phyloP scores from a whole-genome alignment of 2,329 filamentous ascomycete species.

The Cladosporium sphaerospermum region DNA sequence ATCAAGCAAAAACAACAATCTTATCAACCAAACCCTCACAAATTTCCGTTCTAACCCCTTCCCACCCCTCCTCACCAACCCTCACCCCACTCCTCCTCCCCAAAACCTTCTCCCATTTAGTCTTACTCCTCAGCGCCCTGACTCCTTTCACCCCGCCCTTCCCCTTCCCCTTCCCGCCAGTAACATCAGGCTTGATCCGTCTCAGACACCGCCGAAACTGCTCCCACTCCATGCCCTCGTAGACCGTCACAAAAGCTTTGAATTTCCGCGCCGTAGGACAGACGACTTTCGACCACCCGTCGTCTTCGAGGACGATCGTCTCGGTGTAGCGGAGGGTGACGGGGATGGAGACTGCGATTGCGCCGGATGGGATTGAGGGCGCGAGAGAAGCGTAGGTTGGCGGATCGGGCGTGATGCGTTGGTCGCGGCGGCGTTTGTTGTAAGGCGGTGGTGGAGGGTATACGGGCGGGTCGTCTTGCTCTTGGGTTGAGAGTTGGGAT shows the following conservation, averaged over 20 bases:
- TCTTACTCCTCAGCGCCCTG: background rate
- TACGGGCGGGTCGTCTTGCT: background rate
- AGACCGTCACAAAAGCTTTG: background rate
- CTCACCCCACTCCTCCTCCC: background rate
- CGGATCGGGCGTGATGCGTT: background rate
- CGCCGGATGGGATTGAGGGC: background rate
- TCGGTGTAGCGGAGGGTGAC: constrained; percentile 4
- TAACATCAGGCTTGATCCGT: background rate
- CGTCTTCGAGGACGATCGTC: constrained; percentile 2
- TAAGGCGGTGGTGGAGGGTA: constrained; percentile 3
- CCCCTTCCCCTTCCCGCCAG: background rate
- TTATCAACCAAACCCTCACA: background rate
- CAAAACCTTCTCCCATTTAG: background rate
- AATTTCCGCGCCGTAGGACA: constrained; percentile 2
- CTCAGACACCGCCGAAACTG: constrained; percentile 2
- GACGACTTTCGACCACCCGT: constrained; percentile 3
- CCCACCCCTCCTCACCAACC: background rate
- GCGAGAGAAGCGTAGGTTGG: background rate
- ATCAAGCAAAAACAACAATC: background rate
- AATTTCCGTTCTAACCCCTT: background rate
- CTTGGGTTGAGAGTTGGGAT: background rate
- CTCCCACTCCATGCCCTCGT: constrained; percentile 3
- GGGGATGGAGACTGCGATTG: background rate
- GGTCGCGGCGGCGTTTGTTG: background rate
- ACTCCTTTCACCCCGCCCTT: background rate